Percentiles rank a stretch among this genome's conserved stretches.
These are phyloP conservation scores for Pseudopyricularia cyperi DNA, from an alignment of 2,329 filamentous ascomycete genomes.

Conservation along the genomic window DNA sequence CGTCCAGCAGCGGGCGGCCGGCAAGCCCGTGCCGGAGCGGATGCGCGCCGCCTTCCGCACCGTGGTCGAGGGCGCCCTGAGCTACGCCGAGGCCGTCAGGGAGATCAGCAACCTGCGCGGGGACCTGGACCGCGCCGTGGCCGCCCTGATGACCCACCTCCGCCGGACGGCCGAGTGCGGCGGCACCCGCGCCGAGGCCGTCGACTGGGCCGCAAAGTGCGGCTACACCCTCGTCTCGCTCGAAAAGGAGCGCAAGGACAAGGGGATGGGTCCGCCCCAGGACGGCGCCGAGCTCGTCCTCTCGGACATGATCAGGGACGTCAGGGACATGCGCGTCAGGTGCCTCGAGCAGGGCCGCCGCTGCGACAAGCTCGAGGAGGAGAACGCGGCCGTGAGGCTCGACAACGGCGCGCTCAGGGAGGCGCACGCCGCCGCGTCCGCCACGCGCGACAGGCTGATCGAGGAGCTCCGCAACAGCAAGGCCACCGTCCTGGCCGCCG, in stretches of 20 bases:
- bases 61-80: background rate
- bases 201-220: background rate
- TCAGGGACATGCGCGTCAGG: background rate
- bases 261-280: background rate
- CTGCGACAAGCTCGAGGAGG: background rate
- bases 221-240: background rate
- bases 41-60: background rate
- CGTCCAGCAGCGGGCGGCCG: background rate
- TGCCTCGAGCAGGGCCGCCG: background rate
- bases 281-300: background rate
- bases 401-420: background rate
- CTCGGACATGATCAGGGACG: background rate
- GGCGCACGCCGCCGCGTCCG: background rate
- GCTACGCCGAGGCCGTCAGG: background rate
- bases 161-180: background rate
- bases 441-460: background rate
- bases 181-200: background rate
- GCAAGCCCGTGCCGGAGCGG: background rate
- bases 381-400: background rate
- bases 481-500: background rate
- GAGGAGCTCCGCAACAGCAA: constrained; percentile 2
- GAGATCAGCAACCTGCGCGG: constrained; percentile 1
- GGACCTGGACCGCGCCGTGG: background rate
- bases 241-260: background rate
- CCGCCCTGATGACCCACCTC: background rate